phyloP scores from a whole-genome alignment of 768 basidiomycete genomes.

The Sistotremastrum suecicum region DNA sequence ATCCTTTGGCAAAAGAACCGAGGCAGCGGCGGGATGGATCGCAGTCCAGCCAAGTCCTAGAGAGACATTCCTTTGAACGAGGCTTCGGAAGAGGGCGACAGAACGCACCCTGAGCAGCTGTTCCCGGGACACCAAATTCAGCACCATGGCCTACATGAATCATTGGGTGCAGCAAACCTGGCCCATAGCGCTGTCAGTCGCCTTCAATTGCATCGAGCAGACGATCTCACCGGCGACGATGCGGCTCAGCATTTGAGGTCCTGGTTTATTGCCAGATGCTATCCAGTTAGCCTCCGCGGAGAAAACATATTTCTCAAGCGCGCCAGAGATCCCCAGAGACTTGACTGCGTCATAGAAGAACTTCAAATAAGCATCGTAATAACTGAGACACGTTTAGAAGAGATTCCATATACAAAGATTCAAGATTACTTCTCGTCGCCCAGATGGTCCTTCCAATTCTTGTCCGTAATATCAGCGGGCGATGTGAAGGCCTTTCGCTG shows the following conservation, averaged over 20 bases:
- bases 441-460: slow-evolving; percentile 41
- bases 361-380: slow-evolving; percentile 40
- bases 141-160: slow-evolving; percentile 51
- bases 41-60: slow-evolving; percentile 44
- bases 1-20: slow-evolving; percentile 17
- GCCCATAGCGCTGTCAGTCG: no score
- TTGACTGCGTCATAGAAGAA: slow-evolving; percentile 34
- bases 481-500: slow-evolving; percentile 27
- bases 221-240: slow-evolving; percentile 27
- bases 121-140: slow-evolving; percentile 46
- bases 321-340: slow-evolving; percentile 24
- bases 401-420: background rate
- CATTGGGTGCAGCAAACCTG: slow-evolving; percentile 39
- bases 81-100: background rate
- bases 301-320: slow-evolving; percentile 52
- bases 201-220: no score
- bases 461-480: slow-evolving; percentile 27
- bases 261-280: background rate
- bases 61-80: background rate
- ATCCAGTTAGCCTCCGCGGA: slow-evolving; percentile 30
- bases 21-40: slow-evolving; percentile 27
- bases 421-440: slow-evolving; percentile 36
- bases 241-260: slow-evolving; percentile 41
- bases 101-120: slow-evolving; percentile 44
- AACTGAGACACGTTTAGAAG: slow-evolving; percentile 23